Conservation (phyloP, 2,329 filamentous ascomycete species). For the Fusarium brevicatenulatum region DNA sequence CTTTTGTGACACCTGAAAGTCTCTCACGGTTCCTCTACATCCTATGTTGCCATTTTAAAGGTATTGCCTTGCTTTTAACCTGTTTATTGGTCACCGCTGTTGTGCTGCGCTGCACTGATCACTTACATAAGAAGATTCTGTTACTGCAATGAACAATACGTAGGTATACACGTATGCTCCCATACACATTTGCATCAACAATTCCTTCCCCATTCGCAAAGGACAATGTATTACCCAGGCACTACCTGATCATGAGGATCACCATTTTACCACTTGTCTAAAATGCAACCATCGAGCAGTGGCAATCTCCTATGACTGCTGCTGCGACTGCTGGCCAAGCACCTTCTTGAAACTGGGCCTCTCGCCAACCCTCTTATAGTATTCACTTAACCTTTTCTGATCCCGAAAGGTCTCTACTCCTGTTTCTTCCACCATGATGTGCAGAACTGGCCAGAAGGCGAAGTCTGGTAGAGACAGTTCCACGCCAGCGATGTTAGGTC, state of each 20-base stretch:
- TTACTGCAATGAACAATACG: background rate
- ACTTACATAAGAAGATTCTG: background rate
- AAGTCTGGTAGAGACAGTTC: slow-evolving; percentile 62
- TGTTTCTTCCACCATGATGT: slow-evolving; percentile 54
- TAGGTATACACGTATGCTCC: background rate
- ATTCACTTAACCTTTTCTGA: slow-evolving; percentile 47
- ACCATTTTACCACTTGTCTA: too few relatives aligned
- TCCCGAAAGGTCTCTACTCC: slow-evolving; percentile 48
- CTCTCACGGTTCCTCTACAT: background rate
- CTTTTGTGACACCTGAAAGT: background rate
- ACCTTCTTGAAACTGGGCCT: slow-evolving; percentile 40
- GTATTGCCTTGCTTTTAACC: background rate
- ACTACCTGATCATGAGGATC: background rate
- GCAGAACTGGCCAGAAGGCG: slow-evolving; percentile 66
- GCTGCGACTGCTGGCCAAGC: slow-evolving; percentile 22
- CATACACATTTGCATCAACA: background rate
- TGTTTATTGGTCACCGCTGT: background rate
- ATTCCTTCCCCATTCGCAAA: background rate
- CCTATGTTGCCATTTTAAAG: background rate
- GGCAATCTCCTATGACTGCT: background rate
- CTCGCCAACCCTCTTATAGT: slow-evolving; percentile 49
- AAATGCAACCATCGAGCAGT: background rate
- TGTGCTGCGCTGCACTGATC: background rate
- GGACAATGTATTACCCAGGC: background rate
- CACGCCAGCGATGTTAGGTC: slow-evolving; percentile 58